Evolutionary conservation across 371 early-diverging fungal genomes (phyloP), one percentile per base, ranked within the genome.

Genomic region (Syncephalastrum monosporum): DNA sequence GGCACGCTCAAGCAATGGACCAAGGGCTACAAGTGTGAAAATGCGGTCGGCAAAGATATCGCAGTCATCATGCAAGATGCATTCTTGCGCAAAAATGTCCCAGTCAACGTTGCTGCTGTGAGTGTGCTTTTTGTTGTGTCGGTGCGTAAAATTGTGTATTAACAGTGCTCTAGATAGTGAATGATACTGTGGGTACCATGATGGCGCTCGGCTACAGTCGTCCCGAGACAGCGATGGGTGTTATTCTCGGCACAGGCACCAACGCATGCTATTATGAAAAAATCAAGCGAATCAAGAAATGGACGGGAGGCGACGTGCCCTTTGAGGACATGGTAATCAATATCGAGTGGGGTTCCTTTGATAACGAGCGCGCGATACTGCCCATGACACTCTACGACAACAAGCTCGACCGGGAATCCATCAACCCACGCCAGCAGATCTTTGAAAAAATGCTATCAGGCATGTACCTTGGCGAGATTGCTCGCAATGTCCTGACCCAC

Each of bases 131-230:
- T 19, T 42, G 0, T 51, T 25, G 4, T 12, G 23, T 15, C 10
- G 29, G 16, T 4, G 10, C 21, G 21, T 21, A 21, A 21, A 21
- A 21, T 21, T 2, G 21, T 21, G 21, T 21, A 45, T 54, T 45
- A 14, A 42, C 12, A n/a, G 17, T 33, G 21, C 14, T 12, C 17
- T 41, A 78, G 61, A 76, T 98, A 47, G 89, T 98, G 55, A 98
- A 98, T 75, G 99, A 98, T 75, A 95, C 99, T 0, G 96, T 95
- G 14, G 97, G 97, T 47, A 95, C 97, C 5, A 75, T 96, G 52
- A 82, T 95, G 67, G 88, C 95, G 42, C 86, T 93, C 54, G 92
- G 91, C 1, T 96, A 95, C 79, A 65, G 72, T 50, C 64, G 87
- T 54, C 91, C 94, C 15, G 82, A 87, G 43, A 93, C 95, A 21